These are phyloP conservation scores for Lunasporangiospora selenospora DNA, from an alignment of 192 early-diverging fungal species.

Conservation along the genomic window DNA sequence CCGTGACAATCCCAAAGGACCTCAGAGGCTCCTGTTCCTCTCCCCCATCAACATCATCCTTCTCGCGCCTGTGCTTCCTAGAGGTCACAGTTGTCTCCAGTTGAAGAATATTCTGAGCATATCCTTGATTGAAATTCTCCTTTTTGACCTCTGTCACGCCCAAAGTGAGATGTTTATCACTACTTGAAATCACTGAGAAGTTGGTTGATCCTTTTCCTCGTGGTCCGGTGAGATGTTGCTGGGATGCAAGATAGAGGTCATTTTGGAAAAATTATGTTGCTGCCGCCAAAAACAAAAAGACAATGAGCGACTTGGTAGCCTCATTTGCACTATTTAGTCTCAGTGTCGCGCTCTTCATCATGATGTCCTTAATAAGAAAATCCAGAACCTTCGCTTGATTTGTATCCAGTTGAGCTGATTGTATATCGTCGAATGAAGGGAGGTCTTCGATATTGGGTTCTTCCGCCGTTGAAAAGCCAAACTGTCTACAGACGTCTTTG, in stretches of 20 bases:
- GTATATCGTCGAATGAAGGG: conserved; percentile 1
- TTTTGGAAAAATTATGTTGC: conserved; percentile 12
- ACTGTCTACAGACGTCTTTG: conserved; percentile 11
- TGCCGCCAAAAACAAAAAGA: conserved; percentile 11
- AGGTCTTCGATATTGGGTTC: background rate
- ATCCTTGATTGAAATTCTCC: conserved; percentile 12
- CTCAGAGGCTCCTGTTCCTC: background rate
- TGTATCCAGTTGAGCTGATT: conserved; percentile 1
- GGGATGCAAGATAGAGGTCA: conserved; percentile 4
- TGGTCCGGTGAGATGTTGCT: conserved; percentile 13
- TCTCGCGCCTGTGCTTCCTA: conserved; percentile 16
- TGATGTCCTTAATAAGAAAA: conserved; percentile 5
- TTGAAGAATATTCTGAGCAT: conserved; percentile 18
- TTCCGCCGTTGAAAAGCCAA: background rate
- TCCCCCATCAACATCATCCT: conserved; percentile 3
- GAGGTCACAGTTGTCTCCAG: conserved; percentile 15
- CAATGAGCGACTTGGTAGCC: conserved; percentile 12
- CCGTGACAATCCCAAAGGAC: conserved; percentile 19
- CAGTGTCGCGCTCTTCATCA: background rate
- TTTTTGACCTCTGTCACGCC: conserved; percentile 38
- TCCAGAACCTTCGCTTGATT: background rate
- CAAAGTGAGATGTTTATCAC: background rate
- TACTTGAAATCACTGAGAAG: conserved; percentile 13
- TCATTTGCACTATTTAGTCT: background rate
- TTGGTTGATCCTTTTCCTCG: conserved; percentile 14